phyloP scores from a whole-genome alignment of 306 rosid genomes.

The Lotus japonicus region DNA sequence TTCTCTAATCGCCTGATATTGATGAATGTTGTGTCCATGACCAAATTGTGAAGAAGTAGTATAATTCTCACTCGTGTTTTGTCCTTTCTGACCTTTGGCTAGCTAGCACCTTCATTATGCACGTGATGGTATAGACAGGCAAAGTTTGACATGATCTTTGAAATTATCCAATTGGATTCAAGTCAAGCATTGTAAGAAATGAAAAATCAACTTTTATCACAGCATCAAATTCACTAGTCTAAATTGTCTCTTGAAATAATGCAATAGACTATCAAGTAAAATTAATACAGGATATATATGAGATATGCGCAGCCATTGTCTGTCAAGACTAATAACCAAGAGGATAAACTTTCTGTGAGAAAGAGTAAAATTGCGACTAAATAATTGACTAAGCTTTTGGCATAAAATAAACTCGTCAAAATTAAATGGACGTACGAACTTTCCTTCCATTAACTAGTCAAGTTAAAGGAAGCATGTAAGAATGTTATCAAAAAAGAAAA shows the following conservation, averaged over 20 bases:
- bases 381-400: constrained; percentile 16
- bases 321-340: background rate
- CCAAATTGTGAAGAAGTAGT: background rate
- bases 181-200: background rate
- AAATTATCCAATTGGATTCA: constrained; percentile 9
- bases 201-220: background rate
- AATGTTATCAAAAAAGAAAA: too few species aligned
- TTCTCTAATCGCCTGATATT: too few species aligned
- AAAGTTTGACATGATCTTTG: constrained; percentile 24
- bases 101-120: constrained; percentile 3
- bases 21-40: background rate
- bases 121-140: background rate
- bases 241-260: background rate
- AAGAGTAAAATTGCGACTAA: background rate
- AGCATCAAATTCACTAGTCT: background rate
- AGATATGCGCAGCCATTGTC: background rate
- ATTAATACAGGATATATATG: background rate
- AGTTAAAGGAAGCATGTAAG: constrained; percentile 15
- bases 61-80: background rate
- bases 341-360: background rate
- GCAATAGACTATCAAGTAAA: background rate
- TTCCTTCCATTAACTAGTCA: constrained; percentile 12
- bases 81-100: background rate
- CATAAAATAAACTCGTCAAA: constrained; percentile 18
- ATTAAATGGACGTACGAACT: background rate